Percentiles rank a stretch among this genome's conserved stretches.
Conservation (phyloP, 129 eudicot genomes). For the Calendula officinalis region DNA sequence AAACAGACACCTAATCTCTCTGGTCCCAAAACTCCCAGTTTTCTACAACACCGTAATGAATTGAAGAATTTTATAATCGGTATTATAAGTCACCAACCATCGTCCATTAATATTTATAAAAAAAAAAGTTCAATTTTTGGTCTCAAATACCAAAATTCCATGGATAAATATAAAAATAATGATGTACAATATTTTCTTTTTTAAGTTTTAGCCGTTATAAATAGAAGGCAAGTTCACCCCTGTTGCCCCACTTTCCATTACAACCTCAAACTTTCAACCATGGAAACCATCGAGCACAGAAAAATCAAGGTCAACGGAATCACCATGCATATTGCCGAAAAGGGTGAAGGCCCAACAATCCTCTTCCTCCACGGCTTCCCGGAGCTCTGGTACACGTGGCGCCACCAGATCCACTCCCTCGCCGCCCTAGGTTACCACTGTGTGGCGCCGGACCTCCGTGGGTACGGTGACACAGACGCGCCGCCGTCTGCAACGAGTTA, state of each 20-base stretch:
- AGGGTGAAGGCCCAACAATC: slow-evolving; percentile 57
- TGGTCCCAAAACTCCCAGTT: no score
- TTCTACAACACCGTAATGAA: no score
- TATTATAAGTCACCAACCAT: no score
- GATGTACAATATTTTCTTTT: not conserved
- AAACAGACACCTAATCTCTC: no score
- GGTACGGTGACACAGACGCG: slow-evolving; percentile 80
- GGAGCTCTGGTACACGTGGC: slow-evolving; percentile 91
- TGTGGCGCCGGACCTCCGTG: slow-evolving; percentile 89
- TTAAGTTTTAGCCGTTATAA: not conserved
- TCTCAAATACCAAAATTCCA: no score
- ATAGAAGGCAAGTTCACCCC: slow-evolving; percentile 16
- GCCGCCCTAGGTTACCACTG: slow-evolving; percentile 68
- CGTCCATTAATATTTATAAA: no score
- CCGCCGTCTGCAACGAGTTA: slow-evolving; percentile 43
- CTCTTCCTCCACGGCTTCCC: slow-evolving; percentile 94
- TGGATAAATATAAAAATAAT: not conserved
- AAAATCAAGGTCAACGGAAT: slow-evolving; percentile 58
- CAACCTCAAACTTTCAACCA: slow-evolving; percentile 8
- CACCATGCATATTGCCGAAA: slow-evolving; percentile 84
- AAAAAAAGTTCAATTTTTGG: no score
- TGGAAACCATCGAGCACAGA: slow-evolving; percentile 69
- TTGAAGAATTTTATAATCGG: no score
- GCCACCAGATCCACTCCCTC: slow-evolving; percentile 67
- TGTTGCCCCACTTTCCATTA: not conserved